Evolutionary conservation across 1,284 basidiomycete species (phyloP), one percentile per base, ranked within the genome.

Genomic region (Somion occarium): DNA sequence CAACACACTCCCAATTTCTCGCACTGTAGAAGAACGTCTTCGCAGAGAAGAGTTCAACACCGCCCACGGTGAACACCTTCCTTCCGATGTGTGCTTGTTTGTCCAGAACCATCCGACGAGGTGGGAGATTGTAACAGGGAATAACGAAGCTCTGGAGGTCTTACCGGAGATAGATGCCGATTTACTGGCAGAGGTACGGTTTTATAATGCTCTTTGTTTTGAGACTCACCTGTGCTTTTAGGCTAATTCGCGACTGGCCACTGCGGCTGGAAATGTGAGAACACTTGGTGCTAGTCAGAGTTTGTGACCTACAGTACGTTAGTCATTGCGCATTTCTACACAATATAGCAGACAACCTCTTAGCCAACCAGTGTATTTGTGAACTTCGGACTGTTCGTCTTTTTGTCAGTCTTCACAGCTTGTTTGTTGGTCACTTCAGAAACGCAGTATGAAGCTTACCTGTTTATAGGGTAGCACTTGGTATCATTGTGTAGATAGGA

Each of bases 71-170:
- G 74, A 74, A 15, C 79, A 85, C 61, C 74, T 91, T 1, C 88
- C 89, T 1, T 76, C 82, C 54, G 88, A 91, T 60, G 74, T 91
- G 38, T 91, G 88, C 63, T 68, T 88, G 7, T 85, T 77, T 53
- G 80, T 90, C 46, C 79, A 79, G 56, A 86, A 89, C 60, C 66
- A 76, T 15, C 89, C 88, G 4, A 88, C 85, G 38, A 72, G 73
- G 48, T 89, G 83, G 82, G 76, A 82, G 51, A 71, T 89, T 15
- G 61, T 76, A 1, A 82, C 85, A 0, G 72, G 68, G 63, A 68
- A 74, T 41, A 79, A 78, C 3, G 79, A 83, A 44, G 56, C 62
- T 11, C 61, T 68, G 12, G 86, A 89, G 63, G 67, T 67, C 9
- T 65, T 88, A 22, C 86, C 85, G 1, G 71, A 73, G 9, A 75